These are phyloP conservation scores for barley (Hordeum vulgare) DNA, from an alignment of 176 grass and related monocot genomes.

Conservation along the genomic window DNA sequence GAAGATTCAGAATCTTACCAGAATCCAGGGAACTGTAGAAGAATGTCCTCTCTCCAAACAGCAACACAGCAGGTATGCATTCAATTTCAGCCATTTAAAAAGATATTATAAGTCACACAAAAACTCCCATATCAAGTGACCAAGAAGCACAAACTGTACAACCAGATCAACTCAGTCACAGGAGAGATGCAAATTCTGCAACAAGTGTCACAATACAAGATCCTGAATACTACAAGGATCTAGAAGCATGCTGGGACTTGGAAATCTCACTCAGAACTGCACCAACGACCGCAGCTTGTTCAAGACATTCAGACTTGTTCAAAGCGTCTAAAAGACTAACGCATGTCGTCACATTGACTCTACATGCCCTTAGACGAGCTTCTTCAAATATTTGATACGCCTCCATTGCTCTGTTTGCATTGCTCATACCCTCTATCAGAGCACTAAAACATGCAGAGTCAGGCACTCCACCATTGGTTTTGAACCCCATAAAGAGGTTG, in stretches of 20 bases:
- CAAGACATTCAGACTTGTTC: slow-evolving; percentile 75
- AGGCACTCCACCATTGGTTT: slow-evolving; percentile 68
- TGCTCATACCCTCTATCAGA: slow-evolving; percentile 98
- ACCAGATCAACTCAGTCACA: background rate
- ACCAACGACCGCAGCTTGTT: slow-evolving; percentile 87
- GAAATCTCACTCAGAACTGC: slow-evolving; percentile 94
- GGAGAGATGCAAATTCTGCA: background rate
- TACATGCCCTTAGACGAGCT: slow-evolving; percentile 64
- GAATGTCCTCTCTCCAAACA: background rate
- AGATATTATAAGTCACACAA: background rate
- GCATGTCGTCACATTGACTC: slow-evolving; percentile 76
- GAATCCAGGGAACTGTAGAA: background rate
- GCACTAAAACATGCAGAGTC: slow-evolving; percentile 76
- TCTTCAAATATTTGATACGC: slow-evolving; percentile 89
- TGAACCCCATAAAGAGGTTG: slow-evolving; percentile 79
- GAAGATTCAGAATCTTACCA: background rate
- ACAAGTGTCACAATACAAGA: background rate
- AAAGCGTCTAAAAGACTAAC: slow-evolving; percentile 86
- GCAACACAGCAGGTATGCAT: background rate
- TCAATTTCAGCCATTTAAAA: background rate
- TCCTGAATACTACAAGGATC: slow-evolving; percentile 45
- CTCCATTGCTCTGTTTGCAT: slow-evolving; percentile 71
- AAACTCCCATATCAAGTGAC: background rate
- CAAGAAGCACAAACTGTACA: background rate
- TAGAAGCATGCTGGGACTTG: slow-evolving; percentile 82